phyloP scores from a whole-genome alignment of 352 stramenopile genomes.

The Phytophthora pisi region DNA sequence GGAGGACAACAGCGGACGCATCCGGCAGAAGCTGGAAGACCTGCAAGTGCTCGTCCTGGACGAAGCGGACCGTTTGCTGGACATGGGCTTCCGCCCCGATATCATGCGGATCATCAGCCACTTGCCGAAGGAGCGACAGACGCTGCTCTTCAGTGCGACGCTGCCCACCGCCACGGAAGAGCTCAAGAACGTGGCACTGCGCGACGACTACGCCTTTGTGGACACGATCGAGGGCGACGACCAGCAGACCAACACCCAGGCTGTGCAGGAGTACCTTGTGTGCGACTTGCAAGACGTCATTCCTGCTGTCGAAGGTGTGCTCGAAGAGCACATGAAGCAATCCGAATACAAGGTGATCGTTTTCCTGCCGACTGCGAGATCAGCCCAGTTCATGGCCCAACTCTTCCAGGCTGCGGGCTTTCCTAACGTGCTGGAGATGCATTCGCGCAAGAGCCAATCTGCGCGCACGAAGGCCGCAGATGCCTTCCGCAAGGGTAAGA shows the following conservation, averaged over 20 bases:
- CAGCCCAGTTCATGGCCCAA: constrained; percentile 89
- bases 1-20: constrained; percentile 90
- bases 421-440: constrained; percentile 92
- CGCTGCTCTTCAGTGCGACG: constrained; percentile 96
- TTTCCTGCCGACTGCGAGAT: constrained; percentile 93
- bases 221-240: constrained; percentile 93
- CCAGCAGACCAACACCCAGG: constrained; percentile 89
- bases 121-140: constrained; percentile 83
- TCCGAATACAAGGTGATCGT: constrained; percentile 95
- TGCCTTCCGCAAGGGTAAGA: constrained; percentile 86
- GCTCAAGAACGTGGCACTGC: constrained; percentile 89
- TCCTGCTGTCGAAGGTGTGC: constrained; percentile 63
- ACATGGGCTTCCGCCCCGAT: constrained; percentile 95
- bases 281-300: constrained; percentile 79
- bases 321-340: constrained; percentile 80
- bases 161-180: constrained; percentile 84
- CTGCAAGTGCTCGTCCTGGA: constrained; percentile 88
- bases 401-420: constrained; percentile 84
- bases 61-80: constrained; percentile 96
- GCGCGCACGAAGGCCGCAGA: constrained; percentile 87
- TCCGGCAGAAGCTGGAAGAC: constrained; percentile 68
- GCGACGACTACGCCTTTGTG: constrained; percentile 88
- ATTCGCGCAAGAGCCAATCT: constrained; percentile 95
- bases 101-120: constrained; percentile 90
- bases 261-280: constrained; percentile 85